Base-by-base conservation (phyloP, 2,329 filamentous ascomycete genomes). In the Rachicladosporium sp. region DNA sequence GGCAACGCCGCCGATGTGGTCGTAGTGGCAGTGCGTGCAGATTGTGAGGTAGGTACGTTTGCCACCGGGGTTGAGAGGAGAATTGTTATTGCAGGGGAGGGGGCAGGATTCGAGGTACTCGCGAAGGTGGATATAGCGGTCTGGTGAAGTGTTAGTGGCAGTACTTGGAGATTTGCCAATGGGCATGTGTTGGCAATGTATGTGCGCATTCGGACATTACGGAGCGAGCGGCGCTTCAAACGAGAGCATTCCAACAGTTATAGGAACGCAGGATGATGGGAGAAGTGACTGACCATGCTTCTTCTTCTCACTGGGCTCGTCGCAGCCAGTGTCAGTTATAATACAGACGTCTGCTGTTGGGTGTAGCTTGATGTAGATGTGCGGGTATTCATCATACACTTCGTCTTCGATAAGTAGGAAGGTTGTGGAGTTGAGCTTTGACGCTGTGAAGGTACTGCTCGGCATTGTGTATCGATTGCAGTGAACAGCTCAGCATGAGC, bases 1-100 rank as follows among this genome's bases (percentile, higher is more conserved):
- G 4, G 52, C 50, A 7, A 65, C 56, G 19, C 57, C 63, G 21
- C 58, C 55, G 46, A 51, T 50, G 27, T 58, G 53, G 42, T 70
- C 67, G 45, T 62, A 69, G 42, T 70, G 67, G 45, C 67, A 70
- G 45, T 70, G 67, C 1, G 62, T 63, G 46, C 60, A 61, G 34
- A 70, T 58, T 10, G 69, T 58, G 6, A 61, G 46, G 44, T 70
- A 70, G 23, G 39, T 31, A 1, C 53, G 35, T 6, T 44, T 38
- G 11, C 48, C 54, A 3, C 40, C 41, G 3, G 57, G 54, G 35
- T 69, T 69, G 4, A 70, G 49, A 5, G 58, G 57, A 36, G 46
- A 35, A 33, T 55, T 44, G 31, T 48, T 37, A 40, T 67, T 65
- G 19, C 48, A 51, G 5, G 52, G 13, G 3, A 67, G 41, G 2